These are phyloP conservation scores for Debaryomycetaceae sp. DNA, from an alignment of 1,139 yeast species.

Conservation along the genomic window DNA sequence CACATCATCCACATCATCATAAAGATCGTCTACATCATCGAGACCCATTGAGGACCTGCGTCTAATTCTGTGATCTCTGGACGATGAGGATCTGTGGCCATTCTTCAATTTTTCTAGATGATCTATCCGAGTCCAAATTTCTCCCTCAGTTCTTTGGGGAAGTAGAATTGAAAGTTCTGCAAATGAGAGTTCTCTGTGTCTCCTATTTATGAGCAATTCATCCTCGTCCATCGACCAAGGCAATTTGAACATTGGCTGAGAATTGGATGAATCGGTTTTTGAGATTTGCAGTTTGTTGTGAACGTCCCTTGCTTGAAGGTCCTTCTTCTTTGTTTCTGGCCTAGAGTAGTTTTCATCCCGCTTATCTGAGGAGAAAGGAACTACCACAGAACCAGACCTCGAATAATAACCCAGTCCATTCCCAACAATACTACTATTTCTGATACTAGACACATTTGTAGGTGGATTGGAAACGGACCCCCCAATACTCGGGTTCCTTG, in stretches of 20 bases:
- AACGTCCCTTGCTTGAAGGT: slow-evolving; percentile 6
- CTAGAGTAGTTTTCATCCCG: slow-evolving; percentile 24
- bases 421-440: slow-evolving; percentile 42
- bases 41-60: slow-evolving; percentile 42
- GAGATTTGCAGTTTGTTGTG: slow-evolving; percentile 4
- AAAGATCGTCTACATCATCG: slow-evolving; percentile 47
- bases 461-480: slow-evolving; percentile 29
- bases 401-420: slow-evolving; percentile 33
- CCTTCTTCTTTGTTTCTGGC: slow-evolving; percentile 13
- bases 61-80: slow-evolving; percentile 30
- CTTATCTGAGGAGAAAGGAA: slow-evolving; percentile 34
- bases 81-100: slow-evolving; percentile 36
- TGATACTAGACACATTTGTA: slow-evolving; percentile 36
- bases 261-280: slow-evolving; percentile 9
- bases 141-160: slow-evolving; percentile 72
- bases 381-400: slow-evolving; percentile 45
- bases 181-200: slow-evolving; percentile 58
- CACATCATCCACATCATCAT: slow-evolving; percentile 34
- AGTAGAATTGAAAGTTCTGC: slow-evolving; percentile 73
- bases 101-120: slow-evolving; percentile 47
- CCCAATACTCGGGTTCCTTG: slow-evolving; percentile 39
- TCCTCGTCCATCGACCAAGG: slow-evolving; percentile 72
- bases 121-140: slow-evolving; percentile 62
- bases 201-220: slow-evolving; percentile 56
- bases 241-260: slow-evolving; percentile 29